phyloP scores from a whole-genome alignment of 176 grass and related monocot species.

The Calamus simplicifolius region DNA sequence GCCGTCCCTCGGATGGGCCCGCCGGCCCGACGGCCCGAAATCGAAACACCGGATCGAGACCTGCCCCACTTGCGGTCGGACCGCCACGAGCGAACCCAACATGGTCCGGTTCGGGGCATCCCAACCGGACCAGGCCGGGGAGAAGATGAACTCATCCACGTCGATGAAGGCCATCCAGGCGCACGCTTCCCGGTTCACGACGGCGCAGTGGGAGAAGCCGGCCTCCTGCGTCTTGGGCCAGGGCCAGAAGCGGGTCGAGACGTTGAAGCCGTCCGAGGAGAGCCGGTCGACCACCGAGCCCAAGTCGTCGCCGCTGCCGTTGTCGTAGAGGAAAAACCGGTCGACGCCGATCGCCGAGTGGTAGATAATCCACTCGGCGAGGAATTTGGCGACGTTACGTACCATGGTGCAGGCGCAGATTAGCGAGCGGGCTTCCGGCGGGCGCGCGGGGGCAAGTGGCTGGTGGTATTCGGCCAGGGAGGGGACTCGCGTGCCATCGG shows the following conservation, averaged over 20 bases:
- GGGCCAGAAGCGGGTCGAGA: slow-evolving; percentile 34
- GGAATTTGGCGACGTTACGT: slow-evolving; percentile 8
- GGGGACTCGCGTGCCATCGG: slow-evolving; percentile 23
- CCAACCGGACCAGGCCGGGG: slow-evolving; percentile 16
- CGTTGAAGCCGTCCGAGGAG: slow-evolving; percentile 4
- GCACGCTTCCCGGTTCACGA: slow-evolving; percentile 21
- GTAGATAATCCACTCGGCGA: slow-evolving; percentile 1
- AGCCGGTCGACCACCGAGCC: slow-evolving; percentile 19
- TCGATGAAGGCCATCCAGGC: slow-evolving; percentile 71
- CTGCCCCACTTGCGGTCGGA: slow-evolving; percentile 9
- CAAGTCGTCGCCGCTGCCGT: slow-evolving; percentile 36
- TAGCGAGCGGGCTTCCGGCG: neutral
- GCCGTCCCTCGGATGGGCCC: slow-evolving; percentile 26
- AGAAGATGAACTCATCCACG: slow-evolving; percentile 77
- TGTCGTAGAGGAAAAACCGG: slow-evolving; percentile 6
- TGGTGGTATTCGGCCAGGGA: slow-evolving; percentile 37
- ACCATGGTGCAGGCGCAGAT: slow-evolving; percentile 34
- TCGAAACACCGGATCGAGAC: slow-evolving; percentile 36
- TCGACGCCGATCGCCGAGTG: slow-evolving; percentile 2
- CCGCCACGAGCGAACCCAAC: slow-evolving; percentile 25
- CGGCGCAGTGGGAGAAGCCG: slow-evolving; percentile 45
- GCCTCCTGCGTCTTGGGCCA: slow-evolving; percentile 83
- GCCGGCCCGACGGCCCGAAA: slow-evolving; percentile 45
- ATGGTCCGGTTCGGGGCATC: slow-evolving; percentile 5
- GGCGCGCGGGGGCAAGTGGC: neutral